Evolutionary conservation across 306 rosid genomes (phyloP).

Genomic region (Gillenia trifoliata): DNA sequence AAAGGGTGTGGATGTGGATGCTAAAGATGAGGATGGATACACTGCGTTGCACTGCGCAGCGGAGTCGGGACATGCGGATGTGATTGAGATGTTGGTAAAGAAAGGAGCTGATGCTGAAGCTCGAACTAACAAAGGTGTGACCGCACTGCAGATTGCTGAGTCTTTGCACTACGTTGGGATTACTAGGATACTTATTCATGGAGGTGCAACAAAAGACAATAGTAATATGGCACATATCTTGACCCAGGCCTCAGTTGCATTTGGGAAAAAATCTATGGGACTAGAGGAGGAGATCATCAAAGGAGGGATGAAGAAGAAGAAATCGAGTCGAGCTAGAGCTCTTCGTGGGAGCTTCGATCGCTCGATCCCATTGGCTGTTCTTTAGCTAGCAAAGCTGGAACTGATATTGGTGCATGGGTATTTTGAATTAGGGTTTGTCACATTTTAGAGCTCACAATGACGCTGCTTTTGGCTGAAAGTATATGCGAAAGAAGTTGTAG

Average conservation of each 20-base stretch:
- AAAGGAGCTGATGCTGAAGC: conserved; percentile 71
- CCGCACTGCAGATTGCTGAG: conserved; percentile 62
- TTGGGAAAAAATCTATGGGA: conserved; percentile 19
- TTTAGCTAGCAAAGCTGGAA: background rate
- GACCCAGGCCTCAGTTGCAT: background rate
- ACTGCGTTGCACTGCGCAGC: conserved; percentile 74
- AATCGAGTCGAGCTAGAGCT: conserved; percentile 29
- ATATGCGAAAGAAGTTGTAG: background rate
- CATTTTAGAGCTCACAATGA: background rate
- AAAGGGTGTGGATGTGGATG: conserved; percentile 58
- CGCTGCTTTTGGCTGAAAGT: background rate
- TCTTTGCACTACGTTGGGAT: conserved; percentile 57
- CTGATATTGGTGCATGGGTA: background rate
- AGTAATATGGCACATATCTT: background rate
- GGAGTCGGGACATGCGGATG: conserved; percentile 64
- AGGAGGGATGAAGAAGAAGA: conserved; percentile 21
- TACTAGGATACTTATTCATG: conserved; percentile 59
- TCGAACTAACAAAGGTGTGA: conserved; percentile 63
- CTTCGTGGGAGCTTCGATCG: conserved; percentile 36
- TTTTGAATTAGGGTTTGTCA: background rate
- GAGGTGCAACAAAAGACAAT: conserved; percentile 37
- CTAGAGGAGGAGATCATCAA: background rate
- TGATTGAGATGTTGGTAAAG: conserved; percentile 60
- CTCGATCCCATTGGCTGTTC: conserved; percentile 40
- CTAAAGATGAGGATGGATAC: conserved; percentile 75